Evolutionary conservation across 2,329 filamentous ascomycete species (phyloP).

Genomic region (Penicillium sp.): DNA sequence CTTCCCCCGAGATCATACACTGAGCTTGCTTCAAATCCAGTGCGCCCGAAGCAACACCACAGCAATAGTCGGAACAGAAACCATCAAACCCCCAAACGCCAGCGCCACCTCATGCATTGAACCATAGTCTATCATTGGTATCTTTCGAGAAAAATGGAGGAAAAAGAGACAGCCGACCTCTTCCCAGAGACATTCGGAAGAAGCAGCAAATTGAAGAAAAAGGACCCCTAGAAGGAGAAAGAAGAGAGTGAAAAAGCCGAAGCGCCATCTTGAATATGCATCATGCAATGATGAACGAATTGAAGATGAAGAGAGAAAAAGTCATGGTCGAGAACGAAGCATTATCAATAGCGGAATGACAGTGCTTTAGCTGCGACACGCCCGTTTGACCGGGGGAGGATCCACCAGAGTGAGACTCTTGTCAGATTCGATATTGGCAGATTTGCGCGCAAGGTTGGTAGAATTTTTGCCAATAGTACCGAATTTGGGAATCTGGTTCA

Average conservation of each 20-base stretch:
- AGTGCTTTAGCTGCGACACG: not conserved
- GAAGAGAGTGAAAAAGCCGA: slow-evolving; percentile 3
- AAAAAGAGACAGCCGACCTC: slow-evolving; percentile 2
- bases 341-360: not conserved
- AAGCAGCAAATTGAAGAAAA: slow-evolving; percentile 5
- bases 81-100: slow-evolving; percentile 20
- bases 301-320: not conserved
- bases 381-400: not conserved
- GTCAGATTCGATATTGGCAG: slow-evolving; percentile 5
- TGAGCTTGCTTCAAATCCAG: not conserved
- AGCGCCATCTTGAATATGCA: slow-evolving; percentile 16
- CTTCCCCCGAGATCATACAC: not conserved
- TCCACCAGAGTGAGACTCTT: not conserved
- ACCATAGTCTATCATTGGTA: slow-evolving; percentile 39
- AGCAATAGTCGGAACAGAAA: slow-evolving; percentile 5
- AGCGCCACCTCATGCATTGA: slow-evolving; percentile 24
- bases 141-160: slow-evolving; percentile 26
- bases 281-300: slow-evolving; percentile 9
- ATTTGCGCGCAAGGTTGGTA: slow-evolving; percentile 22
- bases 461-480: slow-evolving; percentile 36
- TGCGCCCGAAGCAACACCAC: slow-evolving; percentile 2
- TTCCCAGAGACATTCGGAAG: slow-evolving; percentile 3
- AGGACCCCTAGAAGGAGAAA: not conserved
- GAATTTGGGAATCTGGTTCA: slow-evolving; percentile 32
- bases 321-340: not conserved